Evolutionary conservation across 1,139 yeast species (phyloP).

Genomic region (Taphrina pruni): DNA sequence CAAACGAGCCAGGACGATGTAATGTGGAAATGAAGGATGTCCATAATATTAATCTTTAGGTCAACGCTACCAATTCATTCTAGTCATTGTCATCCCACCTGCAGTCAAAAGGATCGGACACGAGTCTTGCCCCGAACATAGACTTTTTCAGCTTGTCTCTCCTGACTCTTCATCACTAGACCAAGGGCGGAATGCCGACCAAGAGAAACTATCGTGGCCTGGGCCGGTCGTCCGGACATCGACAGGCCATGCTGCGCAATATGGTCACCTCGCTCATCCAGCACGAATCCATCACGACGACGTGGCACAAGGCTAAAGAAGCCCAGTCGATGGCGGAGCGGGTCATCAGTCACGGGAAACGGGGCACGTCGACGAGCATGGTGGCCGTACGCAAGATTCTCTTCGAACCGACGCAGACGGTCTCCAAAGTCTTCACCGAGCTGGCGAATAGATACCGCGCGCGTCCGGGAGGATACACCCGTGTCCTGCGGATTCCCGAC

Average conservation of each 20-base stretch:
- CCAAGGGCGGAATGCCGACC: slow-evolving; percentile 24
- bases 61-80: no score
- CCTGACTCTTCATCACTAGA: neutral
- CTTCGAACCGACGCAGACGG: slow-evolving; percentile 56
- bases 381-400: slow-evolving; percentile 46
- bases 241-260: slow-evolving; percentile 56
- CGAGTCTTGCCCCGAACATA: no score
- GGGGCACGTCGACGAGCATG: slow-evolving; percentile 26
- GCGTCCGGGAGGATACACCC: slow-evolving; percentile 82
- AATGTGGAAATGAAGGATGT: slow-evolving; percentile 9
- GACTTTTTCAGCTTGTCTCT: no score
- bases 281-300: slow-evolving; percentile 71
- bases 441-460: slow-evolving; percentile 66
- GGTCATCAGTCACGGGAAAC: slow-evolving; percentile 60
- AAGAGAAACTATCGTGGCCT: slow-evolving; percentile 38
- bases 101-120: no score
- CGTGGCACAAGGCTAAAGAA: slow-evolving; percentile 73
- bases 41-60: no score
- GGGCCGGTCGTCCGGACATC: slow-evolving; percentile 40
- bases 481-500: slow-evolving; percentile 82
- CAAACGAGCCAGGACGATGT: neutral
- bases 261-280: slow-evolving; percentile 69
- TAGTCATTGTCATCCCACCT: no score
- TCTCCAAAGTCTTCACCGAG: slow-evolving; percentile 70
- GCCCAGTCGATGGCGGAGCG: slow-evolving; percentile 65